These are phyloP conservation scores for Capsella rubella DNA, from an alignment of 441 rosid species.

Conservation along the genomic window DNA sequence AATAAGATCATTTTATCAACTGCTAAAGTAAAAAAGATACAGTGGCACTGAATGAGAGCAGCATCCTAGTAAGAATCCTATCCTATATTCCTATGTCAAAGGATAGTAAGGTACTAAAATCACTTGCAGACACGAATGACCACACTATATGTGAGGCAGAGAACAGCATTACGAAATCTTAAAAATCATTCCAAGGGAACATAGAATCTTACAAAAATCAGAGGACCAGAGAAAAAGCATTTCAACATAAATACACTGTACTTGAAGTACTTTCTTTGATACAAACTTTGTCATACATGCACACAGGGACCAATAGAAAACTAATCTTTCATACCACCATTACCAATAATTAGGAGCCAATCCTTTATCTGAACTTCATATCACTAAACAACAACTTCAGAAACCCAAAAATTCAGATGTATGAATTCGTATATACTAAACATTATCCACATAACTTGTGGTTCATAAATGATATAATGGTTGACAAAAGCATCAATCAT, in stretches of 20 bases:
- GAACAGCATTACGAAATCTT: not conserved
- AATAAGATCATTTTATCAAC: slow-evolving; percentile 2
- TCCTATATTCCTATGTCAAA: not conserved
- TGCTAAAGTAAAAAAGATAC: not conserved
- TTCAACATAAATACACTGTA: slow-evolving; percentile 5
- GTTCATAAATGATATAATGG: not conserved
- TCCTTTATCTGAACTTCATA: not conserved
- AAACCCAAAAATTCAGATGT: not conserved
- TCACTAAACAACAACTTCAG: not conserved
- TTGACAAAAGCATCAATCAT: slow-evolving; percentile 18
- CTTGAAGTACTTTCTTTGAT: slow-evolving; percentile 1
- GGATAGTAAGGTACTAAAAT: not conserved
- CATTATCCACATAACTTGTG: slow-evolving; percentile 3
- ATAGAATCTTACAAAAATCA: not conserved
- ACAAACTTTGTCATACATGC: slow-evolving; percentile 1
- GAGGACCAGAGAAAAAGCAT: slow-evolving; percentile 7
- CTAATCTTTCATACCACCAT: slow-evolving; percentile 6
- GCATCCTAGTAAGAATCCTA: not conserved
- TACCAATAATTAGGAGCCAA: not conserved
- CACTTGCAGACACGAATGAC: slow-evolving; percentile 1
- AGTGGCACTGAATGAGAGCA: not conserved
- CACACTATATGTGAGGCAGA: not conserved
- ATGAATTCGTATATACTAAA: not conserved
- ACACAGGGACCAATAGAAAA: not conserved
- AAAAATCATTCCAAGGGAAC: not conserved